Base-by-base conservation (phyloP, 257 asterid species). In the Solanum clarkiae region DNA sequence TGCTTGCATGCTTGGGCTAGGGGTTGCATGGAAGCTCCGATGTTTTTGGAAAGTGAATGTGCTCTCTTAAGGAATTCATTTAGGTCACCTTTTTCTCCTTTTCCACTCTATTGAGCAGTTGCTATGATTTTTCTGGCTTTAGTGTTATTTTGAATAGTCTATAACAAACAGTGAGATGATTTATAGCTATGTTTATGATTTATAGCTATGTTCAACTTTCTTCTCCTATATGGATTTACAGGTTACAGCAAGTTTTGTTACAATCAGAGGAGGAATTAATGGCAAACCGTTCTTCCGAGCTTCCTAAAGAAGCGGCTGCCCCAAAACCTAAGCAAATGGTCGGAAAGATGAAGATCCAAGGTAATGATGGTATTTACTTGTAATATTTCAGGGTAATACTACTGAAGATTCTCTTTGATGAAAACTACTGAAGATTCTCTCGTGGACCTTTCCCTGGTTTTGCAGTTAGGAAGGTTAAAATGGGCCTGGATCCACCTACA, bases 1-100 rank as follows among this genome's bases (percentile, higher is more conserved):
- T 91, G 93, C 82, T 92, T 91, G 80, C 89, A 91, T 89, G 89
- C 93, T 79, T 91, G 93, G 93, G 93, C 93, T 69, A 88, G 85
- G 85, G 92, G 92, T 80, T 91, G 93, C 87, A 84, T 84, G 88
- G 93, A 91, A 79, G 93, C 93, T 82, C 93, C 93, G 24, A 89
- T 91, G 91, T 91, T 91, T 85, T 68, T 91, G 85, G 93, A 91
- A 72, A 91, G 85, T 66, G 93, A 91, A 79, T 88, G 91, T 89
- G 89, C 89, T 69, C 72, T 91, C 85, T 85, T 89, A 59, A 87
- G 93, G 81, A 88, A 85, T 82, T 86, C 92, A 20, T 91, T 91
- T 79, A 87, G 87, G 93, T 89, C 65, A 86, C 92, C 82, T 66
- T 44, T 49, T 88, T 53, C 36, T 80, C 68, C 22, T 65, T 47